Percentiles rank a stretch among this genome's conserved stretches.
Conservation (phyloP, 2,329 filamentous ascomycete species). For the Penicillium polonicum region DNA sequence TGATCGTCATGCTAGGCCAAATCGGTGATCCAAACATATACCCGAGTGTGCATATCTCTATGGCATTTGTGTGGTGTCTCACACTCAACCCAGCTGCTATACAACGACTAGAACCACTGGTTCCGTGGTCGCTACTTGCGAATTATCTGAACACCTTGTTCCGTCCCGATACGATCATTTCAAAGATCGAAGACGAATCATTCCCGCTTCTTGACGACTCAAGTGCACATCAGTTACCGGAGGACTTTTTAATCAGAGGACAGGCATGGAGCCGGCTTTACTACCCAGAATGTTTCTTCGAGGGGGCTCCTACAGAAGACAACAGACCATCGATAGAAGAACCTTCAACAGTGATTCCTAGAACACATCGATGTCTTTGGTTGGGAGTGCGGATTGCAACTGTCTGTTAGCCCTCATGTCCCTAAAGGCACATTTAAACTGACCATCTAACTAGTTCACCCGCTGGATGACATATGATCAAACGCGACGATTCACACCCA, state of each 20-base stretch:
- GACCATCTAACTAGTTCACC: conserved; percentile 30
- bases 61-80: conserved; percentile 54
- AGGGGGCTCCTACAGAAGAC: conserved; percentile 50
- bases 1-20: conserved; percentile 48
- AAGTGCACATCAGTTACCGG: conserved; percentile 51
- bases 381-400: conserved; percentile 46
- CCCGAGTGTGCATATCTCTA: conserved; percentile 55
- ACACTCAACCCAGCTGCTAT: conserved; percentile 38
- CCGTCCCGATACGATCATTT: conserved; percentile 37
- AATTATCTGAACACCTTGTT: conserved; percentile 55
- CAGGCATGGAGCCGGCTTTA: conserved; percentile 52
- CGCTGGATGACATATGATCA: conserved; percentile 43
- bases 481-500: conserved; percentile 34
- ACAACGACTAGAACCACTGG: conserved; percentile 41
- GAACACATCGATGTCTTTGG: conserved; percentile 54
- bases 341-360: conserved; percentile 48
- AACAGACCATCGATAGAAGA: conserved; percentile 55
- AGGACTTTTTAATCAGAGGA: conserved; percentile 60
- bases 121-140: conserved; percentile 54
- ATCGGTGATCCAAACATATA: conserved; percentile 53
- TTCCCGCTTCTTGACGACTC: conserved; percentile 47
- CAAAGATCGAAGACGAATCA: conserved; percentile 35
- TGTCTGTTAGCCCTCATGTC: conserved; percentile 32
- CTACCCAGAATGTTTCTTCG: conserved; percentile 54
- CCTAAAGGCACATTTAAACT: neutral